Percentiles rank a stretch among this genome's conserved stretches.
phyloP scores from a whole-genome alignment of 805 yeast genomes.

The Myxozyma lipomycoides region DNA sequence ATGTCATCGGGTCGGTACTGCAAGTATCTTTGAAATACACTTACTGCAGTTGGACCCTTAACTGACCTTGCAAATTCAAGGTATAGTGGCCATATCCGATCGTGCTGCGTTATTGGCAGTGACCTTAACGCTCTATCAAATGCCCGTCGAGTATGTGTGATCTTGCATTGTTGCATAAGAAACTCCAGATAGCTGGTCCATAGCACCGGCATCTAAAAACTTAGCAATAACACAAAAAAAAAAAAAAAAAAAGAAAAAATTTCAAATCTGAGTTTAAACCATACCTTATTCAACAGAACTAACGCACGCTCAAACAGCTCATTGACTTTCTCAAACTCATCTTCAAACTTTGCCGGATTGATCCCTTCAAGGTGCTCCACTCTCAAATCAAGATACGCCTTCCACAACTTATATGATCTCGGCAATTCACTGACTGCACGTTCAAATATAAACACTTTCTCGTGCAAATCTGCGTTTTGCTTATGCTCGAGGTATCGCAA shows the following conservation, averaged over 20 bases:
- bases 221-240: background rate
- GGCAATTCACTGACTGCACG: constrained; percentile 49
- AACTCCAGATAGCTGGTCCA: constrained; percentile 53
- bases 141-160: constrained; percentile 41
- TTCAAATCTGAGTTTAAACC: background rate
- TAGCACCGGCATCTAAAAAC: constrained; percentile 41
- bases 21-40: constrained; percentile 38
- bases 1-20: constrained; percentile 30
- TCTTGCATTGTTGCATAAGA: constrained; percentile 38
- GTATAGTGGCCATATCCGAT: constrained; percentile 53
- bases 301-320: constrained; percentile 49
- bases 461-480: constrained; percentile 30
- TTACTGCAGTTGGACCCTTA: constrained; percentile 43
- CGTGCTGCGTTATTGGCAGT: constrained; percentile 53
- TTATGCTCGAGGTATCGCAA: constrained; percentile 40
- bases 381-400: constrained; percentile 45
- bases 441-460: constrained; percentile 44
- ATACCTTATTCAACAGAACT: constrained; percentile 38
- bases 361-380: constrained; percentile 34
- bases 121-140: constrained; percentile 51
- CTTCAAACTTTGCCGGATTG: constrained; percentile 34
- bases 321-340: constrained; percentile 41
- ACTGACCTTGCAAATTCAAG: constrained; percentile 45
- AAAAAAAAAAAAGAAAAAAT: background rate
- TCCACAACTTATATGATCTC: constrained; percentile 55